These are phyloP conservation scores for Mollisia scopiformis DNA, from an alignment of 2,329 filamentous ascomycete species.

Conservation along the genomic window DNA sequence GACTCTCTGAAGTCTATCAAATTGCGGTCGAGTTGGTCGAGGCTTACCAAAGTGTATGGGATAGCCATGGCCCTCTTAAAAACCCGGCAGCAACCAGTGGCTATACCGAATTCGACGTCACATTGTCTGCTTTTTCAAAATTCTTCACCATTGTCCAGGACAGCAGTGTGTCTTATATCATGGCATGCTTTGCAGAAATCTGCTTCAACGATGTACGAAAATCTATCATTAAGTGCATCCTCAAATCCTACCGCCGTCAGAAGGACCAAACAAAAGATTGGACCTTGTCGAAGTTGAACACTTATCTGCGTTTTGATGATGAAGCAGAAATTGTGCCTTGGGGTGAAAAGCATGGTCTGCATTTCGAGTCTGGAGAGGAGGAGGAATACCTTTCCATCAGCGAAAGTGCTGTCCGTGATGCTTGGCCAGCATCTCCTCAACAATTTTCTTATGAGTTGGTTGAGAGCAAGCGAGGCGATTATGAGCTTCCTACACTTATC, in stretches of 20 bases:
- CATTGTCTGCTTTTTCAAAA: constrained; percentile 52
- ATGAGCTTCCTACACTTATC: constrained; percentile 57
- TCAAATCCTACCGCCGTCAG: constrained; percentile 57
- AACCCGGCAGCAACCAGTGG: constrained; percentile 34
- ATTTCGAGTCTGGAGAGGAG: constrained; percentile 48
- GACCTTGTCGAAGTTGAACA: constrained; percentile 57
- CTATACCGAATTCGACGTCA: constrained; percentile 38
- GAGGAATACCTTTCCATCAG: constrained; percentile 38
- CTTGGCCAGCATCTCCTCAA: constrained; percentile 55
- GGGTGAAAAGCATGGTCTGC: constrained; percentile 59
- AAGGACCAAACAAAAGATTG: constrained; percentile 62
- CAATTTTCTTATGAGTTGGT: constrained; percentile 59
- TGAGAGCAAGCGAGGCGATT: constrained; percentile 59
- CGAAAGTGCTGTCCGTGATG: constrained; percentile 32
- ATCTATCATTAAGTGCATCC: constrained; percentile 57
- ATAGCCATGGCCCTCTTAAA: constrained; percentile 59
- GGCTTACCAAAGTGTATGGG: constrained; percentile 59
- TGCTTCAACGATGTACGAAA: constrained; percentile 65
- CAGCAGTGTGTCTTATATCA: constrained; percentile 63
- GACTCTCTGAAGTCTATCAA: constrained; percentile 60
- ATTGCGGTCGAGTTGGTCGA: constrained; percentile 64
- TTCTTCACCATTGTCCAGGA: constrained; percentile 65
- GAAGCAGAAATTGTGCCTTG: constrained; percentile 68
- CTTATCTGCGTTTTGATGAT: constrained; percentile 67
- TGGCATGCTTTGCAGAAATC: constrained; percentile 72